phyloP scores from a whole-genome alignment of 208 protist species.

The Phytomonas sp. region DNA sequence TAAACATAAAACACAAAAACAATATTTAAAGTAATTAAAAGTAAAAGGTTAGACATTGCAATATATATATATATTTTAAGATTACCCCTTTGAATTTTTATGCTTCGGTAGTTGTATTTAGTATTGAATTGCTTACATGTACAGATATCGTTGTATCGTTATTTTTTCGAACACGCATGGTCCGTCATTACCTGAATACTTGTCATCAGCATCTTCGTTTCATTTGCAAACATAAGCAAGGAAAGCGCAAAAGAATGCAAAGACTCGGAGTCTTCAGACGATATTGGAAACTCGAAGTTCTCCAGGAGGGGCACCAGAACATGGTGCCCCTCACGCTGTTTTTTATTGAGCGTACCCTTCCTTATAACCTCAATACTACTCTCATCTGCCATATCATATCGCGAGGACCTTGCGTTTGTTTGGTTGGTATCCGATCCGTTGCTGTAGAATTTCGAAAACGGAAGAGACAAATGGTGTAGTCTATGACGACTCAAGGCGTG shows the following conservation, averaged over 20 bases:
- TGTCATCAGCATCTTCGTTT: slow-evolving; percentile 68
- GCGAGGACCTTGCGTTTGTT: background rate
- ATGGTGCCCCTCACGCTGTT: background rate
- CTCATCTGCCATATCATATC: background rate
- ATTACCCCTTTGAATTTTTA: background rate
- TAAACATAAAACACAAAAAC: background rate
- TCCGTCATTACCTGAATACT: slow-evolving; percentile 60
- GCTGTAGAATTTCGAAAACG: background rate
- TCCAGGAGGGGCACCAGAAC: slow-evolving; percentile 36
- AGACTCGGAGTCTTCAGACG: slow-evolving; percentile 64
- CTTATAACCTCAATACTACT: background rate
- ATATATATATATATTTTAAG: background rate
- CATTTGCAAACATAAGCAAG: slow-evolving; percentile 76
- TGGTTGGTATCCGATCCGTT: background rate
- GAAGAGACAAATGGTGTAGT: background rate
- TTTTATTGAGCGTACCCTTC: background rate
- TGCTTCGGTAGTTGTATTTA: background rate
- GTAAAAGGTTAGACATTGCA: background rate
- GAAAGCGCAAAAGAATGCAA: slow-evolving; percentile 76
- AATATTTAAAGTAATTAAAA: background rate
- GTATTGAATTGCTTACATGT: background rate
- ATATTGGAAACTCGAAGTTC: slow-evolving; percentile 65
- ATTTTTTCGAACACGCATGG: slow-evolving; percentile 42
- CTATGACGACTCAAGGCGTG: background rate
- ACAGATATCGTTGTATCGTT: slow-evolving; percentile 5